Evolutionary conservation across 2,329 filamentous ascomycete genomes (phyloP).

Genomic region (Xylariaceae sp.): DNA sequence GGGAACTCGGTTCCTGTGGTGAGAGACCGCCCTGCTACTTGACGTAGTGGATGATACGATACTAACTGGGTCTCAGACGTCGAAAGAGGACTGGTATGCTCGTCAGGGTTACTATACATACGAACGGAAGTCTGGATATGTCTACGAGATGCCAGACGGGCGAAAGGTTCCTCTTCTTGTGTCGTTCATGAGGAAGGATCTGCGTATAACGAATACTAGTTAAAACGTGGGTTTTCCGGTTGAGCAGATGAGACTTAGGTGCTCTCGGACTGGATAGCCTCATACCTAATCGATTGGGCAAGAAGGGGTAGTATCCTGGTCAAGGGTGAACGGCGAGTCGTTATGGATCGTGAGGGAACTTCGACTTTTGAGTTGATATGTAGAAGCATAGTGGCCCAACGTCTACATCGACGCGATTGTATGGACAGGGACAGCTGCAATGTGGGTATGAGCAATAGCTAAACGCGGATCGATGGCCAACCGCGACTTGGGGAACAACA

Average conservation of each 20-base stretch:
- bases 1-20: conserved; percentile 20
- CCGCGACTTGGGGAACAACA: conserved; percentile 28
- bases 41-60: not conserved
- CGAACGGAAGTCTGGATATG: conserved; percentile 17
- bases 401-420: no score
- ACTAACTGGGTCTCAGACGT: conserved; percentile 13
- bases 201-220: conserved; percentile 6
- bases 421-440: conserved; percentile 17
- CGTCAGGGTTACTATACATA: conserved; percentile 25
- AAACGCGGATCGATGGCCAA: conserved; percentile 19
- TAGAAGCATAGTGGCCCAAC: no score
- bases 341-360: no score
- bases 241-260: conserved; percentile 1
- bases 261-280: conserved; percentile 2
- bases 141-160: conserved; percentile 12
- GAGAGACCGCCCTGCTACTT: conserved; percentile 13
- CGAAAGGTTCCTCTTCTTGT: conserved; percentile 15
- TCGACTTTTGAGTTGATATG: no score
- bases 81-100: conserved; percentile 28
- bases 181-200: conserved; percentile 26
- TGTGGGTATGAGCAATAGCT: conserved; percentile 21
- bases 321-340: conserved; percentile 23
- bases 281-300: conserved; percentile 5
- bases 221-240: not conserved
- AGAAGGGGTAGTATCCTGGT: conserved; percentile 9